These are phyloP conservation scores for Gossypium australe DNA, from an alignment of 345 rosid species.

Conservation along the genomic window DNA sequence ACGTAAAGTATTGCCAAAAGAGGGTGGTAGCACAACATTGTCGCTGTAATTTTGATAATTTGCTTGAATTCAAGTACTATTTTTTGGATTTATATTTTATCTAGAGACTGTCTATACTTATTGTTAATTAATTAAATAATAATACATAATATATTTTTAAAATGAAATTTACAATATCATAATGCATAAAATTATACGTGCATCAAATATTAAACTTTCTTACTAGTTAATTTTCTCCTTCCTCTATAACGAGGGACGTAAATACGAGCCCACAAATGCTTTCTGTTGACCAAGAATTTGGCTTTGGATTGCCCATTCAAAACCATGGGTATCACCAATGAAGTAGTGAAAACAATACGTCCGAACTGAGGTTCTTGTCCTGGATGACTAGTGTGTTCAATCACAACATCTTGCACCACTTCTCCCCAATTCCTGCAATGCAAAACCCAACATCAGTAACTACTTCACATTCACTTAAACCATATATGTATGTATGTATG, in stretches of 20 bases:
- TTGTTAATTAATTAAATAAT: too few relatives aligned
- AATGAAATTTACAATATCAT: too few relatives aligned
- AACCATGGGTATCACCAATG: constrained; percentile 17
- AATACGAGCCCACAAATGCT: constrained; percentile 31
- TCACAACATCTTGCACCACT: constrained; percentile 22
- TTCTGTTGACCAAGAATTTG: constrained; percentile 26
- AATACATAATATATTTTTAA: too few relatives aligned
- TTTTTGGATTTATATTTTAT: too few relatives aligned
- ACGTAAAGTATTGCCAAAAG: too few relatives aligned
- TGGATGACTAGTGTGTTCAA: constrained; percentile 8
- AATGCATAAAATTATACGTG: too few relatives aligned
- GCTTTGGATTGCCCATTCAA: constrained; percentile 31
- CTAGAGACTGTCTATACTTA: too few relatives aligned
- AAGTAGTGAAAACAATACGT: constrained; percentile 23
- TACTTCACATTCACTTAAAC: background rate
- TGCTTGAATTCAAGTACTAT: too few relatives aligned
- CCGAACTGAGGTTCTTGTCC: constrained; percentile 28
- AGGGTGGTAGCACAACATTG: too few relatives aligned
- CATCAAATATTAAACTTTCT: background rate
- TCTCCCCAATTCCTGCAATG: constrained; percentile 29
- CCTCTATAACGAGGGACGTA: constrained; percentile 15
- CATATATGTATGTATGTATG: background rate
- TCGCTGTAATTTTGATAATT: too few relatives aligned
- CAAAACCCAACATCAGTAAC: background rate
- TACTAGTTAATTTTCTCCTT: background rate